Evolutionary conservation across 2,329 filamentous ascomycete genomes (phyloP).

Genomic region (Metarhizium brunneum): DNA sequence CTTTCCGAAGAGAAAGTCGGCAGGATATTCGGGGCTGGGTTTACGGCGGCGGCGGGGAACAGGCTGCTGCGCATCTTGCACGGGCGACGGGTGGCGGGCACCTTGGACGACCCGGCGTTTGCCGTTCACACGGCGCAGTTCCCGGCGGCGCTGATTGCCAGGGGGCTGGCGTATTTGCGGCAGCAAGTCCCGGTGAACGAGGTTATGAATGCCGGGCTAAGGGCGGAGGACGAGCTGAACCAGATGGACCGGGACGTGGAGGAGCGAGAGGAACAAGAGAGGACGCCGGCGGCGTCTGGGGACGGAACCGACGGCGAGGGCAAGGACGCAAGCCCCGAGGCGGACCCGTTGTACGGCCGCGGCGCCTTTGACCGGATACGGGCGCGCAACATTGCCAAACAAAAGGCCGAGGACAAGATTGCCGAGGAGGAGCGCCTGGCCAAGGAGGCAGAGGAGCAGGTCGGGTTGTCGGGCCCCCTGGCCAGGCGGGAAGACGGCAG

Average conservation of each 20-base stretch:
- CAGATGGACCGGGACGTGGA: constrained; percentile 34
- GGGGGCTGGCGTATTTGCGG: constrained; percentile 47
- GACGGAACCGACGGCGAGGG: constrained; percentile 14
- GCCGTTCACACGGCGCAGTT: constrained; percentile 37
- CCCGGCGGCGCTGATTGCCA: constrained; percentile 29
- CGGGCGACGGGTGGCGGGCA: constrained; percentile 54
- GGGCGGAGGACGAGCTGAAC: constrained; percentile 53
- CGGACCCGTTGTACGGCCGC: constrained; percentile 46
- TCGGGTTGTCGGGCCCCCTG: constrained; percentile 27
- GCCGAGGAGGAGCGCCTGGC: constrained; percentile 31
- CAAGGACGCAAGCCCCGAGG: constrained; percentile 15
- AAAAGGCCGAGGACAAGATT: constrained; percentile 35
- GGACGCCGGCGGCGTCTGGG: constrained; percentile 12
- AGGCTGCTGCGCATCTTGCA: constrained; percentile 48
- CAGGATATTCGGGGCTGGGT: constrained; percentile 39
- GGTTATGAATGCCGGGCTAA: constrained; percentile 48
- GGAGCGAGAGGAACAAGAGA: constrained; percentile 14
- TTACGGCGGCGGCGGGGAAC: constrained; percentile 39
- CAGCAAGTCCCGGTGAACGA: constrained; percentile 48
- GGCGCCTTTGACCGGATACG: constrained; percentile 49
- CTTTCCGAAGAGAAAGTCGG: constrained; percentile 37
- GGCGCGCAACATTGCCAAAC: constrained; percentile 39
- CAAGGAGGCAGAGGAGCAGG: constrained; percentile 31
- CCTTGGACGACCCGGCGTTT: constrained; percentile 48
- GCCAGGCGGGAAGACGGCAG: constrained; percentile 28